A percentile compares a stretch with the other conserved stretches of the same genome.
These are phyloP conservation scores for Rosa multiflora DNA, from an alignment of 306 rosid genomes.

Conservation along the genomic window DNA sequence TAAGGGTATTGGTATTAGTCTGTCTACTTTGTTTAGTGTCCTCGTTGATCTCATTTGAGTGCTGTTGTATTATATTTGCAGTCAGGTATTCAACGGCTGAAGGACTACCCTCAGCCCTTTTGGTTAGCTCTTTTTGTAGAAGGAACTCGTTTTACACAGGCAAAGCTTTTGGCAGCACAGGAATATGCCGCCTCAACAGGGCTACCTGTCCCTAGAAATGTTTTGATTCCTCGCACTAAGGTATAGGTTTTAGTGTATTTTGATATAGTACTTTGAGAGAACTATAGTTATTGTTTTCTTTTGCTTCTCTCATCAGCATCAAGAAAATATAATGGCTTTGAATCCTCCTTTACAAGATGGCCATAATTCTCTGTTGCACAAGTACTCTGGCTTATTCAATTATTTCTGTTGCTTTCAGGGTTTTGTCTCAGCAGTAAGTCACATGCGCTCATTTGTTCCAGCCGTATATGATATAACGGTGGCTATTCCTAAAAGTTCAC, in stretches of 20 bases:
- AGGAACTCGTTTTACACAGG: conserved; percentile 92
- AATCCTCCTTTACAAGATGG: neutral
- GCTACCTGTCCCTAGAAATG: conserved; percentile 76
- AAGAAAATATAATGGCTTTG: neutral
- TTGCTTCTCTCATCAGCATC: neutral
- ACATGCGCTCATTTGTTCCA: conserved; percentile 87
- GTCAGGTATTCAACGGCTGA: conserved; percentile 71
- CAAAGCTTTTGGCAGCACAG: conserved; percentile 86
- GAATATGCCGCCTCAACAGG: conserved; percentile 77
- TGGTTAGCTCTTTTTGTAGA: conserved; percentile 98
- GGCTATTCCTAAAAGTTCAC: conserved; percentile 76
- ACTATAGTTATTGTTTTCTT: neutral
- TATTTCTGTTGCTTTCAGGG: conserved; percentile 55
- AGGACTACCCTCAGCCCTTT: conserved; percentile 85
- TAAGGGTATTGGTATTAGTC: neutral
- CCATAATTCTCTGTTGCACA: neutral
- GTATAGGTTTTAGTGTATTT: conserved; percentile 32
- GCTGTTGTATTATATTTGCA: conserved; percentile 44
- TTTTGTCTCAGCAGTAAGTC: conserved; percentile 74
- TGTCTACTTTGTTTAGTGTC: conserved; percentile 15
- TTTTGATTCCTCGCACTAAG: conserved; percentile 97
- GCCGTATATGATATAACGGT: conserved; percentile 79
- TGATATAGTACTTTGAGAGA: neutral
- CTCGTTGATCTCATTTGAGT: conserved; percentile 28
- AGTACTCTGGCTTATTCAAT: conserved; percentile 9